A percentile compares a stretch with the other conserved stretches of the same genome.
phyloP scores from a whole-genome alignment of 306 rosid species.

The Albizia julibrissin region DNA sequence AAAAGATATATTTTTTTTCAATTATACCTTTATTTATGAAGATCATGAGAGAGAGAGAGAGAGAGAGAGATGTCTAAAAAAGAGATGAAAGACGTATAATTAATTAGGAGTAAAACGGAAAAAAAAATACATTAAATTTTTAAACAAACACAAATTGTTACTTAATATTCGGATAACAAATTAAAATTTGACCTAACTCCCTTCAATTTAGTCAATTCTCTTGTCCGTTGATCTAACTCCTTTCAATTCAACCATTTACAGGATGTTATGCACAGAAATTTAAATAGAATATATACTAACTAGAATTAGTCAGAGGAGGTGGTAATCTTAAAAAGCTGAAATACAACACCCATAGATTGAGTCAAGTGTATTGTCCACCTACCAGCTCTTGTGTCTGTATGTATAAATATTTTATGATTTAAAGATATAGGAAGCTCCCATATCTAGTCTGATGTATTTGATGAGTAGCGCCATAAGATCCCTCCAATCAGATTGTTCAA shows the following conservation, averaged over 20 bases:
- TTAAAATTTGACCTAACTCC: no score
- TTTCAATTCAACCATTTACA: slow-evolving; percentile 24
- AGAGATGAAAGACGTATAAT: no score
- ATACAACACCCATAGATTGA: not conserved
- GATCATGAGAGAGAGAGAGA: no score
- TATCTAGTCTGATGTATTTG: slow-evolving; percentile 41
- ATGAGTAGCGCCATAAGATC: slow-evolving; percentile 65
- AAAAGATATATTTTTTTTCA: no score
- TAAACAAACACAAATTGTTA: no score
- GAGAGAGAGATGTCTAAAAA: no score
- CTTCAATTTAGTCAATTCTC: not conserved
- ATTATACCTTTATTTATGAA: no score
- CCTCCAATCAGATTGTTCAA: slow-evolving; percentile 84
- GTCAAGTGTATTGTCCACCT: not conserved
- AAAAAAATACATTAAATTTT: no score
- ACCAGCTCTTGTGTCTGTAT: not conserved
- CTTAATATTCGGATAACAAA: no score
- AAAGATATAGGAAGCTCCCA: not conserved
- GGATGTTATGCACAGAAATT: not conserved
- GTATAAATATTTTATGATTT: not conserved
- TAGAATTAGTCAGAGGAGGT: slow-evolving; percentile 5
- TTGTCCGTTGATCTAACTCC: not conserved
- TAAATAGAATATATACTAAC: not conserved
- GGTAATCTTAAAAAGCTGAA: not conserved
- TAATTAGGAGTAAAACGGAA: no score